Evolutionary conservation across 2,329 filamentous ascomycete genomes (phyloP), one percentile per base, ranked within the genome.

Genomic region (Mycogone perniciosa): DNA sequence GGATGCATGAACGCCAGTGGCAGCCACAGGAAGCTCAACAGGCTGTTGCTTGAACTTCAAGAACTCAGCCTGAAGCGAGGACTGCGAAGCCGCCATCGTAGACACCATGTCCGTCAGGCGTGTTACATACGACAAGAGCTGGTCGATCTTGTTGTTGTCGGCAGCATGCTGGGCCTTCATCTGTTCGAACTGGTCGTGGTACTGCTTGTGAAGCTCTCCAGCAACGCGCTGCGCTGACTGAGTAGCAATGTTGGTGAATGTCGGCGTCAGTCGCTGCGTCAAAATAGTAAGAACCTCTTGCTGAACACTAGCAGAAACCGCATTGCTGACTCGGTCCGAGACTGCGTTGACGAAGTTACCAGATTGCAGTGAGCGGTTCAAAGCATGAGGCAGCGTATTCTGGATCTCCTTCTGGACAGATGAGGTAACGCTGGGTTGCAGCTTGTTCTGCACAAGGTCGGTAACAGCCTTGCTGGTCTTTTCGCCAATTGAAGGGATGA

Each of bases 371-470:
- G 66, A 65, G 43, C 66, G 64, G 56, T 56, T 67, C 8, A 72
- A 55, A 26, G 86, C 81, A 56, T 82, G 80, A 2, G 89, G 89
- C 34, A 97, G 73, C 34, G 77, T 70, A 51, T 77, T 78, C 62
- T 86, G 84, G 56, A 96, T 72, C 67, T 95, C 89, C 57, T 83
- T 82, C 51, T 88, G 82, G 40, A 95, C 68, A 2, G 77, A 74
- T 38, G 77, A 76, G n/a, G 81, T 76, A 37, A 95, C 69, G 47
- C 86, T 78, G 44, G 81, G 76, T 57, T 81, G 79, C 50, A 96
- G 71, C 54, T 82, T 82, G 56, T 80, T 76, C 50, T 81, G 78
- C 27, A 97, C 75, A 63, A 88, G 83, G 55, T 86, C 84, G 49
- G 85, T 80, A 30, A 96, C 76, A 4, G 85, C 79, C 54, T 82